Conservation (phyloP, 176 grass and related monocot species). For the Musa schizocarpa region DNA sequence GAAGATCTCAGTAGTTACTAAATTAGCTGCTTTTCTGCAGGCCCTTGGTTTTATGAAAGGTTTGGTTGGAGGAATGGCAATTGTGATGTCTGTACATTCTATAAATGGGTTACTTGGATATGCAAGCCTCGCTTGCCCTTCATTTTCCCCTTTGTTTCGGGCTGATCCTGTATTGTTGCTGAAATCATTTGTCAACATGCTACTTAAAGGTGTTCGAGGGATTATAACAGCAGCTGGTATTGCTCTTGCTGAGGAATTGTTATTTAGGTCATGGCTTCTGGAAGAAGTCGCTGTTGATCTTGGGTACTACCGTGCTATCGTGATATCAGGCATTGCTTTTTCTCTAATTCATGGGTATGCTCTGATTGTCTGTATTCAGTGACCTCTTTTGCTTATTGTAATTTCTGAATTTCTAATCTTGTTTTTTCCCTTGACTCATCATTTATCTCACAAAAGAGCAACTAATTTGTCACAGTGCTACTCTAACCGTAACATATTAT, state of each 20-base stretch:
- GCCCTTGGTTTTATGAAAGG: conserved; percentile 65
- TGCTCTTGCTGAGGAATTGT: conserved; percentile 75
- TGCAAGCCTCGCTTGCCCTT: conserved; percentile 36
- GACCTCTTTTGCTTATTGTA: conserved; percentile 12
- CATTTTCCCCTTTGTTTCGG: conserved; percentile 28
- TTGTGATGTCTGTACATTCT: conserved; percentile 69
- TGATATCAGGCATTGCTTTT: conserved; percentile 70
- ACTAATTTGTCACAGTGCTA: background rate
- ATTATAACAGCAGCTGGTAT: conserved; percentile 63
- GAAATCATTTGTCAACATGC: conserved; percentile 46
- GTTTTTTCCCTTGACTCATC: background rate
- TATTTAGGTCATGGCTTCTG: conserved; percentile 91
- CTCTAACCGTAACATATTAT: background rate
- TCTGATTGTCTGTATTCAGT: conserved; percentile 15
- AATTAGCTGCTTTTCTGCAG: conserved; percentile 43
- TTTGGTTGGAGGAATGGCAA: conserved; percentile 51
- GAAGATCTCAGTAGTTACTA: background rate
- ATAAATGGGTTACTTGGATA: conserved; percentile 63
- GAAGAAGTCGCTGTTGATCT: conserved; percentile 77
- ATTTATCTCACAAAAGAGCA: background rate
- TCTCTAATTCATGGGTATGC: conserved; percentile 80
- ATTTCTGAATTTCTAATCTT: background rate
- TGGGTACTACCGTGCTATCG: conserved; percentile 61
- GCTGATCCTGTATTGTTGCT: conserved; percentile 39
- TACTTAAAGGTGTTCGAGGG: conserved; percentile 42